Conservation (phyloP, 2,329 filamentous ascomycete genomes). For the Keithomyces neogunnii region DNA sequence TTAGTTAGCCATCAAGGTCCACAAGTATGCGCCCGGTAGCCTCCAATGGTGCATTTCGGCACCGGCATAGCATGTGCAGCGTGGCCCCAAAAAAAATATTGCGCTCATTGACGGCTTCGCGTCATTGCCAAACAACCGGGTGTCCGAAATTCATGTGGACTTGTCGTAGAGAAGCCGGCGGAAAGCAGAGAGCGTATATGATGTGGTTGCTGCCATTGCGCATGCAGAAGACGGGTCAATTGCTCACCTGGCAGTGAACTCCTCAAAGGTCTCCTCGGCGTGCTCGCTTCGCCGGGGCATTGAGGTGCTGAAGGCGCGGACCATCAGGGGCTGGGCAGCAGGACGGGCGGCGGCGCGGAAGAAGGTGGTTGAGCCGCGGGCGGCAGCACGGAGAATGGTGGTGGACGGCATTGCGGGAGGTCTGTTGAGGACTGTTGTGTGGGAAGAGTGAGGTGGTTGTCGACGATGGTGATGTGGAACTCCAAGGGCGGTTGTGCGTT, state of each 20-base stretch:
- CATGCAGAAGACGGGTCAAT: neutral
- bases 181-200: neutral
- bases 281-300: conserved; percentile 51
- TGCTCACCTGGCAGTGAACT: conserved; percentile 91
- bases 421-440: neutral
- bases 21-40: neutral
- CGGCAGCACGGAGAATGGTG: conserved; percentile 61
- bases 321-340: conserved; percentile 45
- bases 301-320: conserved; percentile 57
- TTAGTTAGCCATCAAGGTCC: conserved; percentile 18
- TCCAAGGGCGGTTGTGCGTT: conserved; percentile 10
- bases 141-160: neutral
- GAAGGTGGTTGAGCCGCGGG: conserved; percentile 56
- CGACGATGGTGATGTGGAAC: conserved; percentile 5
- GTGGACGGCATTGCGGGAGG: conserved; percentile 51
- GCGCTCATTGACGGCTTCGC: neutral
- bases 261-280: conserved; percentile 96
- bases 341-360: conserved; percentile 55
- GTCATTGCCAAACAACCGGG: neutral
- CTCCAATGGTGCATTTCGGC: neutral
- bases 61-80: neutral
- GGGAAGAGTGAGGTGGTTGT: neutral
- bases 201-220: neutral
- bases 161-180: neutral
- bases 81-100: neutral